Evolutionary conservation across 2,329 filamentous ascomycete species (phyloP), one percentile per base, ranked within the genome.

Genomic region (Fusarium sp.): DNA sequence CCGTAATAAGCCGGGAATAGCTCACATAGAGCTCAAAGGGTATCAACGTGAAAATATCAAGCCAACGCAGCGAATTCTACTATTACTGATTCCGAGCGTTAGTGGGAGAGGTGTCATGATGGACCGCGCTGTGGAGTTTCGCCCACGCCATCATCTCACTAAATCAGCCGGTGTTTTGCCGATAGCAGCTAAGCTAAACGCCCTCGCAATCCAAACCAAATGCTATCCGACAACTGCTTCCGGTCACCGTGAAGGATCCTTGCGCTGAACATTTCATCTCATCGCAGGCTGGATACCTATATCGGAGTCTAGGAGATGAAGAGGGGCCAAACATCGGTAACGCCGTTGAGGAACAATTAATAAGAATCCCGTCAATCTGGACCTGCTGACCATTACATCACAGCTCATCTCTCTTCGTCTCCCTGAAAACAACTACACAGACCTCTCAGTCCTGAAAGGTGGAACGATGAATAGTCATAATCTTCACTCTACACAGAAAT

Each of bases 61-160:
- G 19, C 41, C 37, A 62, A 47, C 41, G 28, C 59, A 33, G 53
- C 49, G 33, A 37, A 35, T 17, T 59, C 58, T 54, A 46, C 17
- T n/a, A n/a, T 5, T 28, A 30, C 28, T 47, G 24, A 45, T 67
- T 61, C 54, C 55, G 67, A 65, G 56, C 54, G 62, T 68, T 67
- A 65, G 59, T 68, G 57, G 50, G 69, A 73, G 72, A 77, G 70
- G 75, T 76, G 75, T 75, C 74, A 76, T 76, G 71, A 73, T 74
- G 66, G 62, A 40, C 43, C 48, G 59, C 59, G 53, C 56, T 61
- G 71, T 70, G 70, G 70, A 72, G 67, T 65, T 71, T 54, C 41
- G 62, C 52, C 40, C 43, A 47, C 28, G 51, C 32, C 56, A 56
- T 62, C 60, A 68, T 53, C 58, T 51, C 26, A 7, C 10, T 35